phyloP scores from a whole-genome alignment of 2,329 filamentous ascomycete species.

The Xylaria sp. region DNA sequence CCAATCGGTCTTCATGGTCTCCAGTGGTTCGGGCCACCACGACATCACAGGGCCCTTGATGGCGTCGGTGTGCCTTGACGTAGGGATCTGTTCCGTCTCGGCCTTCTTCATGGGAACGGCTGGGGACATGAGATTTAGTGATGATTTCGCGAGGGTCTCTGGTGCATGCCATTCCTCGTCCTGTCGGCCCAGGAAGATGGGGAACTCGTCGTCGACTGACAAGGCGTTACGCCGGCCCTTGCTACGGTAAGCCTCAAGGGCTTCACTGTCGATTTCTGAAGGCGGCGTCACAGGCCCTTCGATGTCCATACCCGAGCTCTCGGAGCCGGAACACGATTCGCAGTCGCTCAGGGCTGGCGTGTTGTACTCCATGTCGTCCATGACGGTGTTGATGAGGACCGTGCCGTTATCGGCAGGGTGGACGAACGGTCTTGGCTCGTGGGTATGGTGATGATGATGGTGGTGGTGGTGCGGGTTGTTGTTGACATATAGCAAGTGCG shows the following conservation, averaged over 20 bases:
- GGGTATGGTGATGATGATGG: slow-evolving; percentile 23
- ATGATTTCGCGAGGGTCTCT: not conserved
- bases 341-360: slow-evolving; percentile 45
- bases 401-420: slow-evolving; percentile 38
- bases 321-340: slow-evolving; percentile 41
- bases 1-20: slow-evolving; percentile 42
- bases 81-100: slow-evolving; percentile 11
- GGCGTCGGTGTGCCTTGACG: slow-evolving; percentile 24
- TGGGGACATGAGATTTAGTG: not conserved
- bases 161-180: slow-evolving; percentile 34
- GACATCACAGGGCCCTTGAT: slow-evolving; percentile 45
- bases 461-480: slow-evolving; percentile 37
- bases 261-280: not conserved
- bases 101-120: slow-evolving; percentile 2
- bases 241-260: slow-evolving; percentile 30
- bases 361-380: slow-evolving; percentile 31
- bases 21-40: slow-evolving; percentile 46
- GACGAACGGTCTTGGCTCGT: slow-evolving; percentile 15
- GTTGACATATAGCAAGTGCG: slow-evolving; percentile 45
- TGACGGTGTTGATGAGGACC: slow-evolving; percentile 42
- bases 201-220: slow-evolving; percentile 40
- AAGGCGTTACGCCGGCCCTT: slow-evolving; percentile 39
- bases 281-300: slow-evolving; percentile 38
- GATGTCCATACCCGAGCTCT: slow-evolving; percentile 14
- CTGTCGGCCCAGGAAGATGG: slow-evolving; percentile 46